phyloP scores from a whole-genome alignment of 768 basidiomycete species.

The Leccinum incarnatum region DNA sequence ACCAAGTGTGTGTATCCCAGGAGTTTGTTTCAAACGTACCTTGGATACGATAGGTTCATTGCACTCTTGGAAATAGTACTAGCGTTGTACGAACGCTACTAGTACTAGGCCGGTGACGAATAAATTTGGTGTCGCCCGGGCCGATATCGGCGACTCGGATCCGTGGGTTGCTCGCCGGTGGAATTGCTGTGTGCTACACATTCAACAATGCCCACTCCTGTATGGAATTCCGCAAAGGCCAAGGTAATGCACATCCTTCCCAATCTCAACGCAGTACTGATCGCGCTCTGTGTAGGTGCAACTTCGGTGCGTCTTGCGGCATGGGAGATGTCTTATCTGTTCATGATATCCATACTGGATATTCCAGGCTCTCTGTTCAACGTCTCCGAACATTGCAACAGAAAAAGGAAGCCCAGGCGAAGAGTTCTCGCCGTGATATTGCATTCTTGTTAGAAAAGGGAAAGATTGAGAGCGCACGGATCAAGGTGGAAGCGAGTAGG shows the following conservation, averaged over 20 bases:
- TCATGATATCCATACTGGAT: conserved; percentile 5
- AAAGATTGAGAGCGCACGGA: conserved; percentile 79
- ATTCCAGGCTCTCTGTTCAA: conserved; percentile 74
- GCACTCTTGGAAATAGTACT: neutral
- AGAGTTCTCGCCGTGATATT: conserved; percentile 72
- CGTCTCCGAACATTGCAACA: conserved; percentile 82
- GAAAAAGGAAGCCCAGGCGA: conserved; percentile 88
- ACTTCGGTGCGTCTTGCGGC: conserved; percentile 37
- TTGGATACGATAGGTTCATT: neutral
- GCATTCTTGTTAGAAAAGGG: conserved; percentile 75
- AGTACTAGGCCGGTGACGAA: neutral
- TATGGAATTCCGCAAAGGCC: conserved; percentile 64
- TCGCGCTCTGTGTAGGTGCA: conserved; percentile 38
- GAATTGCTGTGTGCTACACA: conserved; percentile 3
- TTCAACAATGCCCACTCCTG: conserved; percentile 26
- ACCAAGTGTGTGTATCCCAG: too few species aligned
- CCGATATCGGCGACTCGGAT: conserved; percentile 14
- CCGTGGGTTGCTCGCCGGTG: neutral
- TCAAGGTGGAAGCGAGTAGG: conserved; percentile 83
- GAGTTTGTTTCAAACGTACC: neutral
- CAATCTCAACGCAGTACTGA: conserved; percentile 6
- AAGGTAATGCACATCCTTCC: conserved; percentile 37
- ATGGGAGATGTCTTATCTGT: neutral
- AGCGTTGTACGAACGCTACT: neutral
- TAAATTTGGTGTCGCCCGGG: neutral